Evolutionary conservation across 208 protist species (phyloP).

Genomic region (Crithidia brevicula): DNA sequence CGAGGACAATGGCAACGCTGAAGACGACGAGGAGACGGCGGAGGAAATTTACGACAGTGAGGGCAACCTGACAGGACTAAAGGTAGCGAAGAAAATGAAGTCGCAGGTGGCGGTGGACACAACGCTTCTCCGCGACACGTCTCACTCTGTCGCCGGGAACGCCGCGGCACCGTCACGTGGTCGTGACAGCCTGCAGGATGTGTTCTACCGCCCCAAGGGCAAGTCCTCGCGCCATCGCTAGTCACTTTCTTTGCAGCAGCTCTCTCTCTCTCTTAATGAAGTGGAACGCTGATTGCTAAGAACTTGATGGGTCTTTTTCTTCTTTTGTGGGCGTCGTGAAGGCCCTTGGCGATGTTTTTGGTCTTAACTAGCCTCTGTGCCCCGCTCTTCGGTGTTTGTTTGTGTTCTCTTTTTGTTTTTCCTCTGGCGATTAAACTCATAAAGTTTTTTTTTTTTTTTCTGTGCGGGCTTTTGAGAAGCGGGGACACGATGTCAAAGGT

Average conservation of each 20-base stretch:
- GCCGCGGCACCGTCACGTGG: constrained; percentile 17
- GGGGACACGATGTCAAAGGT: no score
- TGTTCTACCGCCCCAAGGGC: constrained; percentile 81
- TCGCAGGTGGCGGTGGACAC: constrained; percentile 64
- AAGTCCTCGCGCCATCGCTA: constrained; percentile 37
- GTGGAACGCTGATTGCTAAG: no score
- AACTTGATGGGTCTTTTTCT: no score
- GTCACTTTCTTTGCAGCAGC: background rate
- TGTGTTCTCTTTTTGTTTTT: no score
- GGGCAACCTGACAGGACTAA: constrained; percentile 76
- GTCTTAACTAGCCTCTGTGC: no score
- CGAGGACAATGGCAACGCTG: constrained; percentile 6
- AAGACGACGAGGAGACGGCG: constrained; percentile 46
- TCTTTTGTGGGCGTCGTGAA: no score
- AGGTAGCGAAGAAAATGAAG: constrained; percentile 62
- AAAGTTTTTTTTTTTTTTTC: no score
- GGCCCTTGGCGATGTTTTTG: no score
- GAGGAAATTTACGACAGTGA: constrained; percentile 67
- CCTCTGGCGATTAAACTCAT: no score
- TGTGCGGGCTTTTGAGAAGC: no score
- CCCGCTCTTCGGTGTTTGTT: no score
- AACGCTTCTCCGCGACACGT: constrained; percentile 75
- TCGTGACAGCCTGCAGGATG: constrained; percentile 56
- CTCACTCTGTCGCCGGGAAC: constrained; percentile 46
- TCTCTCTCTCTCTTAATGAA: no score